phyloP scores from a whole-genome alignment of 1,284 basidiomycete species.

The Malassezia sympodialis region DNA sequence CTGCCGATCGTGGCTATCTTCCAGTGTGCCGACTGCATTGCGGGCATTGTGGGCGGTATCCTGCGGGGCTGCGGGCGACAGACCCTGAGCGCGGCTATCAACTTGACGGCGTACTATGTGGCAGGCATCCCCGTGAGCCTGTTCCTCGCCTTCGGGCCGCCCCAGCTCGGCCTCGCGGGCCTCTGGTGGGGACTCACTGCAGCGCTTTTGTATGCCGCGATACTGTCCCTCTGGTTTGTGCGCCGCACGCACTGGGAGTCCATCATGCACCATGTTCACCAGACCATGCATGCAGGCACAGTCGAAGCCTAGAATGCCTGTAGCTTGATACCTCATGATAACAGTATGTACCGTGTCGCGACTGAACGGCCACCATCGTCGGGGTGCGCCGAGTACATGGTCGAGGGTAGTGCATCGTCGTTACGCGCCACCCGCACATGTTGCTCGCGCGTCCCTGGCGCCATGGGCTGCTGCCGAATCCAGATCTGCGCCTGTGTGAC shows the following conservation, averaged over 20 bases:
- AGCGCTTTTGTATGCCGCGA: constrained; percentile 49
- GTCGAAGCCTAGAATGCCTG: neutral
- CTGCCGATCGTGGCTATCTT: constrained; percentile 62
- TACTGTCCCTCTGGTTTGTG: constrained; percentile 16
- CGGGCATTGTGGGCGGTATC: constrained; percentile 63
- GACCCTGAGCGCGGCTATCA: constrained; percentile 51
- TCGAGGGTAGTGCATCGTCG: constrained; percentile 6
- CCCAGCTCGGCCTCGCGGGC: constrained; percentile 46
- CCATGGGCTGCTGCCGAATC: neutral
- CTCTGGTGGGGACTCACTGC: constrained; percentile 52
- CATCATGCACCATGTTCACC: constrained; percentile 10
- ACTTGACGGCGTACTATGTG: constrained; percentile 52
- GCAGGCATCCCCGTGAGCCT: constrained; percentile 51
- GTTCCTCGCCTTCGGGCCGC: constrained; percentile 50
- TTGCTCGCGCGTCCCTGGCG: neutral
- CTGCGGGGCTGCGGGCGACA: constrained; percentile 65
- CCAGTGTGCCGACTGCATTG: constrained; percentile 60
- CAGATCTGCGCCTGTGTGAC: constrained; percentile 12
- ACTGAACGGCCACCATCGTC: neutral
- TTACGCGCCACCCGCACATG: neutral
- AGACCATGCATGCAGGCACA: neutral
- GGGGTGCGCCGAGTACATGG: neutral
- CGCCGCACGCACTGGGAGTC: constrained; percentile 11
- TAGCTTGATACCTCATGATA: neutral
- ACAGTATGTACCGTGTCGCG: constrained; percentile 11